These are phyloP conservation scores for Suhomyces sp. DNA, from an alignment of 805 yeast species.

Conservation along the genomic window DNA sequence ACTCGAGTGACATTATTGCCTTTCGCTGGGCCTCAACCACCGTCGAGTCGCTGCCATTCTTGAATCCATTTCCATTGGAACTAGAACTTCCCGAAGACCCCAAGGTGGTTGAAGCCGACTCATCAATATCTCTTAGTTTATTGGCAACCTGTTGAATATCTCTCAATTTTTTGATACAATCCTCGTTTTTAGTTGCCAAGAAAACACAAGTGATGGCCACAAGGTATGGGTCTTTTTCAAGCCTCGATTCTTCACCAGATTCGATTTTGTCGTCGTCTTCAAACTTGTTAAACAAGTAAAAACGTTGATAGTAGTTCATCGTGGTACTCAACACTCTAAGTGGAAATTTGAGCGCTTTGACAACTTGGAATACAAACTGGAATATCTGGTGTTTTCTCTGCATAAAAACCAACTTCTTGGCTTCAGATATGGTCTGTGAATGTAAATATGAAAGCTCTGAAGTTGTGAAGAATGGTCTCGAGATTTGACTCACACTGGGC, in stretches of 20 bases:
- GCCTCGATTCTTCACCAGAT: constrained; percentile 20
- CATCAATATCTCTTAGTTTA: constrained; percentile 36
- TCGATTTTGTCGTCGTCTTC: constrained; percentile 35
- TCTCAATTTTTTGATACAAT: constrained; percentile 72
- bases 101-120: constrained; percentile 37
- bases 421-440: constrained; percentile 50
- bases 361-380: constrained; percentile 52
- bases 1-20: constrained; percentile 60
- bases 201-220: constrained; percentile 70
- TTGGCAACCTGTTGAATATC: constrained; percentile 57
- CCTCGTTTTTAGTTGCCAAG: constrained; percentile 76
- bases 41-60: constrained; percentile 8
- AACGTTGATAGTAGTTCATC: constrained; percentile 71
- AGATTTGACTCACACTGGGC: constrained; percentile 32
- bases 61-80: constrained; percentile 2
- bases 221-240: constrained; percentile 49
- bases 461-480: constrained; percentile 62
- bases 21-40: constrained; percentile 54
- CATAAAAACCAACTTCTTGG: constrained; percentile 42
- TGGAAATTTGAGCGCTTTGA: constrained; percentile 62
- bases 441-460: constrained; percentile 54
- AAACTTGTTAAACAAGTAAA: constrained; percentile 62
- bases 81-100: constrained; percentile 12
- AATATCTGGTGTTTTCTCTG: constrained; percentile 55
- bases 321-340: constrained; percentile 67